Conservation (phyloP, 2,329 filamentous ascomycete genomes). For the Colletotrichum lindemuthianum region DNA sequence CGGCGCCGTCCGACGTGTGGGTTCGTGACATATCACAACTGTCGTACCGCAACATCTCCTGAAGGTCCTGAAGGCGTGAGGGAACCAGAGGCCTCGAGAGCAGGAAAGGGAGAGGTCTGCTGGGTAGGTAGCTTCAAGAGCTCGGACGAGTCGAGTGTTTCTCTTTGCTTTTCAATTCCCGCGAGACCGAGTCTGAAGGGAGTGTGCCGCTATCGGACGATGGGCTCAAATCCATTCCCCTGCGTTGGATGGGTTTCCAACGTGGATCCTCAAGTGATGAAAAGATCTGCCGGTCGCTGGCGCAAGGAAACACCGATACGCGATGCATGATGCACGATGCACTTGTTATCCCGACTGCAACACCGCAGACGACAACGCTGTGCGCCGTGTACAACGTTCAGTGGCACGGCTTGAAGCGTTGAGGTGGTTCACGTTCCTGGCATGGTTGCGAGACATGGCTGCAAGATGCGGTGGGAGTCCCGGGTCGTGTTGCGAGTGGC, state of each 20-base stretch:
- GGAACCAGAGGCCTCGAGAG: neutral
- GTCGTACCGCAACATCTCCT: constrained; percentile 8
- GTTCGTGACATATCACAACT: neutral
- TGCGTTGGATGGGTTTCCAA: constrained; percentile 23
- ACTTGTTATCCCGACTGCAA: constrained; percentile 4
- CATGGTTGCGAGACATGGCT: constrained; percentile 3
- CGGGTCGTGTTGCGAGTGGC: neutral
- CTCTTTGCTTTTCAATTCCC: constrained; percentile 7
- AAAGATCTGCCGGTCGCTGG: no score
- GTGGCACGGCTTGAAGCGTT: neutral
- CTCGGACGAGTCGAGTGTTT: constrained; percentile 1
- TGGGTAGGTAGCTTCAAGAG: neutral
- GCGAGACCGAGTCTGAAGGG: constrained; percentile 22
- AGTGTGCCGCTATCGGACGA: constrained; percentile 14
- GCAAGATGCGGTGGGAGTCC: constrained; percentile 5
- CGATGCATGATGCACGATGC: neutral
- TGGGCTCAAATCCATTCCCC: constrained; percentile 16
- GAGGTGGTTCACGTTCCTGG: neutral
- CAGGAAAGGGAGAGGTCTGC: neutral
- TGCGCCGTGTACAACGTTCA: constrained; percentile 5
- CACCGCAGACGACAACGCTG: constrained; percentile 12
- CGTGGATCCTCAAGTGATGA: no score
- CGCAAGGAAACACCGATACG: neutral
- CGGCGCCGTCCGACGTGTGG: constrained; percentile 8
- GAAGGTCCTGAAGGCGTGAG: constrained; percentile 1